Base-by-base conservation (phyloP, 2,329 filamentous ascomycete species). In the Alternaria sp. region DNA sequence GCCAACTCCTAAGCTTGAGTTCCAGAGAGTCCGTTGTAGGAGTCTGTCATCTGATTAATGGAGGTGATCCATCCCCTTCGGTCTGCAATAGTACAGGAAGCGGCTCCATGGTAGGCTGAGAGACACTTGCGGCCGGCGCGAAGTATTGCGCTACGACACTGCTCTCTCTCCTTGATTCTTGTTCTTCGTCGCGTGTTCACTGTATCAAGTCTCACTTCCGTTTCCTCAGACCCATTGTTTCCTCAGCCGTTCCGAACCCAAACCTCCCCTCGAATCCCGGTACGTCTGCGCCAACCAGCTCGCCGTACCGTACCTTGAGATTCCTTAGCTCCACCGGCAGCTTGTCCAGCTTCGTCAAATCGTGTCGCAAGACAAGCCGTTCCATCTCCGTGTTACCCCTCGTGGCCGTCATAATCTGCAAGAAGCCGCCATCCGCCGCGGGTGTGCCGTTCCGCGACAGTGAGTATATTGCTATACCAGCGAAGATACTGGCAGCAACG, bases 331-430 rank as follows among this genome's bases (percentile, higher is more conserved):
- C 60, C 11, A 49, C 20, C 10, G 56, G 49, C 21, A 50, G 26
- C 5, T 25, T 46, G n/a, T 59, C 28, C 8, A n/a, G 15, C 21
- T 25, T 41, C 25, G 25, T 26, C 9, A 26, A 26, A 6, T 26
- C 8, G 1, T 26, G 25, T 26, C 25, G 25, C 25, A 26, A 26
- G 12, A 45, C 53, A 30, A 61, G 23, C 23, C 25, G 53, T n/a
- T 63, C 61, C 57, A 65, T 58, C 15, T 58, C 61, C 6, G 61
- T 66, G 7, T 50, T 26, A 3, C 66, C 64, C 15, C n/a, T 60
- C 5, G 58, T 68, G 20, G 66, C 21, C 33, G 56, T 64, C 64
- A 66, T 58, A 37, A 65, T 54, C 18, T 69, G 64, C 15, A 69
- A 25, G 33, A 69, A 69, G 2, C 66, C 66, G 10, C 64, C 64